Evolutionary conservation across 495 filamentous ascomycete species (phyloP), one percentile per base, ranked within the genome.

Genomic region (Cercophora sp.): DNA sequence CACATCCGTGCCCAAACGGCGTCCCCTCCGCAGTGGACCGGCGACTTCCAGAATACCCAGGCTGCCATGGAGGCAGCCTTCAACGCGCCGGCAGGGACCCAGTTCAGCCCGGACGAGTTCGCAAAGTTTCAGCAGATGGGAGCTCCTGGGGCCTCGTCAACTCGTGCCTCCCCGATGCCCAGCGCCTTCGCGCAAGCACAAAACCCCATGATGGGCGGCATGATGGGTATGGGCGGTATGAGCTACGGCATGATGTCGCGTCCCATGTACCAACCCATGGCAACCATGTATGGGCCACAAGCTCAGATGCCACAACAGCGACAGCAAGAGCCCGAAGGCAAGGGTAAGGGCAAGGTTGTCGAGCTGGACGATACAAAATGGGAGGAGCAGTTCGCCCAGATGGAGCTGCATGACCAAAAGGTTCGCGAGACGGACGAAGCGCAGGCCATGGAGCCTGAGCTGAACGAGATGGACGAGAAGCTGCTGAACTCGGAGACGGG

Each of bases 331-430:
- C 65, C 68, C 22, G 72, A 80, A 56, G 86, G 79, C 23, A 96
- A 97, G 70, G 91, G 91, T 27, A 96, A 96, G 68, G 86, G 80
- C 3, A 84, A 90, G 58, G 85, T 98, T 72, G 82, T 96, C 3
- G 94, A 97, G 73, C 79, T 97, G 22, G 89, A 96, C 62, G 91
- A 97, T 53, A 78, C 84, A 59, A 85, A 93, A 52, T 99, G 94
- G 93, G 93, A 97, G 71, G 85, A 86, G 54, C 91, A 97, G 64
- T 99, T 99, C 64, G 84, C 85, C 37, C 81, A 92, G 71, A 84
- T 97, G 66, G 90, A 93, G 70, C 73, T 86, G 36, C 79, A 84
- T 42, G 85, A 83, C 18, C 75, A 80, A 59, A 57, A 78, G 51
- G 51, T 54, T 10, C 70, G 73, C 22, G 76, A 74, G 42, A 31